Conservation (phyloP, 306 rosid genomes). For the Purshia tridentata region DNA sequence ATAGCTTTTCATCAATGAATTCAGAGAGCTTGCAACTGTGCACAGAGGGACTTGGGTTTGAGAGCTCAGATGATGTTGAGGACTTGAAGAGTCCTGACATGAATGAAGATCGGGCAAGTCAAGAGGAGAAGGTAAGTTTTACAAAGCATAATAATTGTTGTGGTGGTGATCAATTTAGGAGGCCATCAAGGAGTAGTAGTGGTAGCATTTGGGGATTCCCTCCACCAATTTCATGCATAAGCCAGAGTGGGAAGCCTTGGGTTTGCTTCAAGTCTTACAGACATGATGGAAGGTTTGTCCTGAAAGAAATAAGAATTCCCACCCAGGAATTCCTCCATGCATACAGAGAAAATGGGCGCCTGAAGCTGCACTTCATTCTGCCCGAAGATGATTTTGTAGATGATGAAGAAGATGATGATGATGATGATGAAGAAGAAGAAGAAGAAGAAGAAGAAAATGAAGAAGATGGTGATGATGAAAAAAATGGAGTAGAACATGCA, state of each 20-base stretch:
- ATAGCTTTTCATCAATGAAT: slow-evolving; percentile 60
- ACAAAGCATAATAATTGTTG: slow-evolving; percentile 16
- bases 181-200: slow-evolving; percentile 41
- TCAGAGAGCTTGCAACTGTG: slow-evolving; percentile 78
- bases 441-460: slow-evolving; percentile 15
- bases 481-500: neutral
- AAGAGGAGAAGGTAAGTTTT: slow-evolving; percentile 25
- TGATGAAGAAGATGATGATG: slow-evolving; percentile 11
- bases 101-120: slow-evolving; percentile 21
- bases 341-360: slow-evolving; percentile 75
- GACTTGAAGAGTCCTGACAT: slow-evolving; percentile 28
- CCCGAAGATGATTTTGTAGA: slow-evolving; percentile 41
- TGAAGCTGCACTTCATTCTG: slow-evolving; percentile 61
- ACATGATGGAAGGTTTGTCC: slow-evolving; percentile 70
- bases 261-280: slow-evolving; percentile 67
- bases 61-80: slow-evolving; percentile 84
- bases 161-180: slow-evolving; percentile 41
- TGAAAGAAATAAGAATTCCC: slow-evolving; percentile 60
- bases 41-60: slow-evolving; percentile 94
- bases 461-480: slow-evolving; percentile 24
- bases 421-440: slow-evolving; percentile 3
- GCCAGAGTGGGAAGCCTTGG: slow-evolving; percentile 66
- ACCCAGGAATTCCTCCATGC: slow-evolving; percentile 71
- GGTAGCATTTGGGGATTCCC: slow-evolving; percentile 46
- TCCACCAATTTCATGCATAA: slow-evolving; percentile 83